Percentiles rank a stretch among this genome's conserved stretches.
Conservation (phyloP, 768 basidiomycete genomes). For the Lactarius sp. region DNA sequence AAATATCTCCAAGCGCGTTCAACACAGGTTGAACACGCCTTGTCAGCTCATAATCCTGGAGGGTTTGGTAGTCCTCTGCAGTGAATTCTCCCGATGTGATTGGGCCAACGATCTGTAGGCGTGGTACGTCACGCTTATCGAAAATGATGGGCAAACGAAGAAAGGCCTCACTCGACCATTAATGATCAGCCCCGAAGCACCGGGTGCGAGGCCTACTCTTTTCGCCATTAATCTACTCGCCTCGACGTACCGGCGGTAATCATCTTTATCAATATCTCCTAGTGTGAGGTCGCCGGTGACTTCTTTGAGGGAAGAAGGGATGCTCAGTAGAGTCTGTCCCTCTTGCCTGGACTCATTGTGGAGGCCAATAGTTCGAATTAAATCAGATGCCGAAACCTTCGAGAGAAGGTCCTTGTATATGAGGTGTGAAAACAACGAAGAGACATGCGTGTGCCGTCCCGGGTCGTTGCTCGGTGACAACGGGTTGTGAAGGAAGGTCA, state of each 20-base stretch:
- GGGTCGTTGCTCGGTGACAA: slow-evolving; percentile 25
- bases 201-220: slow-evolving; percentile 54
- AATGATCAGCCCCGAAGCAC: slow-evolving; percentile 59
- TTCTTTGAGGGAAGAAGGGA: slow-evolving; percentile 32
- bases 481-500: slow-evolving; percentile 80
- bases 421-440: slow-evolving; percentile 49
- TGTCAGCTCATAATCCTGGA: slow-evolving; percentile 69
- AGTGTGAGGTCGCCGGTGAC: slow-evolving; percentile 36
- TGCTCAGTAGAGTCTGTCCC: slow-evolving; percentile 40
- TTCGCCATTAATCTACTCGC: slow-evolving; percentile 46
- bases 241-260: slow-evolving; percentile 42
- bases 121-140: not conserved
- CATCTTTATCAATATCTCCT: slow-evolving; percentile 33
- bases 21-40: slow-evolving; percentile 68
- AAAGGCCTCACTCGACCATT: slow-evolving; percentile 72
- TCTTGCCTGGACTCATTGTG: slow-evolving; percentile 23
- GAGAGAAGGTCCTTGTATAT: slow-evolving; percentile 39
- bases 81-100: slow-evolving; percentile 54
- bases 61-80: slow-evolving; percentile 63
- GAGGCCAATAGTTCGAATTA: slow-evolving; percentile 40
- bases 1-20: slow-evolving; percentile 55
- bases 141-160: not conserved
- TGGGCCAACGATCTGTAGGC: slow-evolving; percentile 68
- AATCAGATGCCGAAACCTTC: slow-evolving; percentile 35
- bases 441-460: slow-evolving; percentile 32